phyloP scores from a whole-genome alignment of 352 stramenopile genomes.

The Globisporangium polare region DNA sequence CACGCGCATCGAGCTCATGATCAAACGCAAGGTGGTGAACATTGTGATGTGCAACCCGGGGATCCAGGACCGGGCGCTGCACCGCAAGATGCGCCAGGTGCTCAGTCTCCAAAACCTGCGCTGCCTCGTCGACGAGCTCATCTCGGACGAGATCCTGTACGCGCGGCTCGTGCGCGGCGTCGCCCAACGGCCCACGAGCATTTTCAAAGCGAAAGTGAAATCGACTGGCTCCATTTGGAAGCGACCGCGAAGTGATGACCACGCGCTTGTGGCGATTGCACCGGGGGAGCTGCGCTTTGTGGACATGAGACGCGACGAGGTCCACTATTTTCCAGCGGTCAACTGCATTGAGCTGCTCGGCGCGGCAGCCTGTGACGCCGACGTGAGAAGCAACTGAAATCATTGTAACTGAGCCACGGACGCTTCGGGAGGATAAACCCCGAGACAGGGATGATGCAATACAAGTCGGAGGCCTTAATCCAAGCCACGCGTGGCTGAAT shows the following conservation, averaged over 20 bases:
- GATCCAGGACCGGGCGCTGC: slow-evolving; percentile 51
- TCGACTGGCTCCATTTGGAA: background rate
- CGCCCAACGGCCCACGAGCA: slow-evolving; percentile 12
- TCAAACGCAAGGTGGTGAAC: slow-evolving; percentile 81
- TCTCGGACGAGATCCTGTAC: slow-evolving; percentile 60
- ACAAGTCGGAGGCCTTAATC: background rate
- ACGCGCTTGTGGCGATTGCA: slow-evolving; percentile 19
- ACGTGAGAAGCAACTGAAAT: slow-evolving; percentile 16
- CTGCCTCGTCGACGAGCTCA: slow-evolving; percentile 60
- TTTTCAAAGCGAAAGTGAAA: slow-evolving; percentile 24
- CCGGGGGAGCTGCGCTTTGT: slow-evolving; percentile 49
- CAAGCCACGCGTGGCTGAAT: background rate
- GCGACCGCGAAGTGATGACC: slow-evolving; percentile 10
- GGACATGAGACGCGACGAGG: slow-evolving; percentile 36
- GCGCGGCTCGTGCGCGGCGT: slow-evolving; percentile 29
- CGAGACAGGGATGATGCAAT: background rate
- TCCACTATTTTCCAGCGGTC: slow-evolving; percentile 74
- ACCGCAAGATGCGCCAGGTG: slow-evolving; percentile 69
- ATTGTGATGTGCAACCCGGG: slow-evolving; percentile 74
- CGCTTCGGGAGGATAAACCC: background rate
- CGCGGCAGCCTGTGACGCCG: slow-evolving; percentile 47
- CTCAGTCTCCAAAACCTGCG: slow-evolving; percentile 71
- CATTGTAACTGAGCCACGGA: background rate
- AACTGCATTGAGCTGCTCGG: slow-evolving; percentile 80
- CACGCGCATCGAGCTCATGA: slow-evolving; percentile 35